Percentiles rank a stretch among this genome's conserved stretches.
Evolutionary conservation across 2,329 filamentous ascomycete species (phyloP).

Genomic region (Helicocarpus griseus): DNA sequence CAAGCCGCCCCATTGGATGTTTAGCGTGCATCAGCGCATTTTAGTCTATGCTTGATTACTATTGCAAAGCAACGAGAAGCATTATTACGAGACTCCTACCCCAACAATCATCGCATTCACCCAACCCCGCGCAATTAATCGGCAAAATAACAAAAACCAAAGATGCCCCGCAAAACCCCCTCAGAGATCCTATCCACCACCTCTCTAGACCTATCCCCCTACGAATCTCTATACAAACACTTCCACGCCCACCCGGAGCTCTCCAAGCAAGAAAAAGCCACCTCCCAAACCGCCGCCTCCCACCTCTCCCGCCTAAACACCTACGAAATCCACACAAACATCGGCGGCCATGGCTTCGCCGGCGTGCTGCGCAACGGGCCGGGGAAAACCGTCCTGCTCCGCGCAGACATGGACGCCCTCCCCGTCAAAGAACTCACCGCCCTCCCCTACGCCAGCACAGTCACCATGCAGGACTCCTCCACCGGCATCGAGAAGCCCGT

Average conservation of each 20-base stretch:
- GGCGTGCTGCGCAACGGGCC: constrained; percentile 33
- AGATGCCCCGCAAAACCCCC: too few relatives aligned
- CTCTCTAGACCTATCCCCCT: too few relatives aligned
- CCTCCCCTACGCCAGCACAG: constrained; percentile 39
- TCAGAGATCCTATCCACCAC: too few relatives aligned
- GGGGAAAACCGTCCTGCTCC: constrained; percentile 32
- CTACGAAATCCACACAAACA: constrained; percentile 28
- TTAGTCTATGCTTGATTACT: too few relatives aligned
- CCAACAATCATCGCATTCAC: too few relatives aligned
- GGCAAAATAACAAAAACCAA: too few relatives aligned
- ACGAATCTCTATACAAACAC: constrained; percentile 49
- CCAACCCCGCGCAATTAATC: too few relatives aligned
- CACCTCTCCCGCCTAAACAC: constrained; percentile 15
- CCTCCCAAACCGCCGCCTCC: constrained; percentile 38
- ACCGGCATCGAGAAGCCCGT: constrained; percentile 43
- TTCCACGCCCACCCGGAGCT: constrained; percentile 52
- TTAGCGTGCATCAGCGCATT: too few relatives aligned
- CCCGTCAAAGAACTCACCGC: constrained; percentile 40
- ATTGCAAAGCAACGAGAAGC: too few relatives aligned
- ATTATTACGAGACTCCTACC: too few relatives aligned
- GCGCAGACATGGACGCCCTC: constrained; percentile 43
- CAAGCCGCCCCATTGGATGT: too few relatives aligned
- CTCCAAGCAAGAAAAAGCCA: constrained; percentile 46
- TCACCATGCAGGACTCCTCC: constrained; percentile 33
- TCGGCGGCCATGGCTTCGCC: constrained; percentile 37